A percentile compares a stretch with the other conserved stretches of the same genome.
Evolutionary conservation across 306 rosid species (phyloP).

Genomic region (Rosa lucieae): DNA sequence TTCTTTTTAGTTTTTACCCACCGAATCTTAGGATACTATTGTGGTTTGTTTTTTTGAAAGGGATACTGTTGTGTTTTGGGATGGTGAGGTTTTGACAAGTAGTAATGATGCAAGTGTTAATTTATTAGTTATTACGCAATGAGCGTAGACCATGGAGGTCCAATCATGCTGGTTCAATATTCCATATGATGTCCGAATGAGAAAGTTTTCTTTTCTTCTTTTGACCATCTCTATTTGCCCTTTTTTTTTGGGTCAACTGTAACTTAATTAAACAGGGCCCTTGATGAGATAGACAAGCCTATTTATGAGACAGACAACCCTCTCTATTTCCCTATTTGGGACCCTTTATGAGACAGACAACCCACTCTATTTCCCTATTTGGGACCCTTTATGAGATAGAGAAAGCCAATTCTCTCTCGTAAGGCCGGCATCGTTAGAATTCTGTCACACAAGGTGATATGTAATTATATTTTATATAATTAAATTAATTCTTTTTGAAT

Average conservation of each 20-base stretch:
- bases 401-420: not conserved
- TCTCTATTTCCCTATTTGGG: no score
- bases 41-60: no score
- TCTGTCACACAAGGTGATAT: no score
- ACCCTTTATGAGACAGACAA: not conserved
- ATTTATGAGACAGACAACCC: no score
- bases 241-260: no score
- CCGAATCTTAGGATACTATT: not conserved
- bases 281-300: no score
- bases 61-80: not conserved
- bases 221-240: not conserved
- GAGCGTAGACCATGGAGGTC: not conserved
- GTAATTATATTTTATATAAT: no score
- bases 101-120: not conserved
- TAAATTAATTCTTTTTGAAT: no score
- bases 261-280: not conserved
- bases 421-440: no score
- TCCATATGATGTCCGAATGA: not conserved
- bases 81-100: not conserved
- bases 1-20: not conserved
- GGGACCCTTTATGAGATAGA: not conserved
- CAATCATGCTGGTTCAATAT: not conserved
- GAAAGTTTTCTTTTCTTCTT: not conserved
- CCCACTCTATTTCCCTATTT: not conserved
- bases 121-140: not conserved